Evolutionary conservation across 495 filamentous ascomycete species (phyloP).

Genomic region (Neurospora sp.): DNA sequence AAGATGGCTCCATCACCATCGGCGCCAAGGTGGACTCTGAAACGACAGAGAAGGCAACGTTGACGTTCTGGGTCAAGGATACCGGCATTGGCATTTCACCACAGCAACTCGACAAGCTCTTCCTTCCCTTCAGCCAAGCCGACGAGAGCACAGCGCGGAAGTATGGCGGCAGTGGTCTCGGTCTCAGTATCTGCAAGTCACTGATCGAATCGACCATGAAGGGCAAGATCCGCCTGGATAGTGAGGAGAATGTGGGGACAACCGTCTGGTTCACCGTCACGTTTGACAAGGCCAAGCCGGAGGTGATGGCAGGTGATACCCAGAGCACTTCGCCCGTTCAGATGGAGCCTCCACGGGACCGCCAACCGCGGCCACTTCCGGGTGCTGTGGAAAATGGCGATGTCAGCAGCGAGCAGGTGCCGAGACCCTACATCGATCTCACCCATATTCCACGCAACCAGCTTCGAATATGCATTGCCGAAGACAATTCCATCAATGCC

Average conservation of each 20-base stretch:
- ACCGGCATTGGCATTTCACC: conserved; percentile 84
- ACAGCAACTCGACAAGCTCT: conserved; percentile 72
- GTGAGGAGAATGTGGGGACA: conserved; percentile 62
- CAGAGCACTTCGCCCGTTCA: conserved; percentile 22
- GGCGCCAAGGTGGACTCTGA: conserved; percentile 60
- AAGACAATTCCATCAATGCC: conserved; percentile 87
- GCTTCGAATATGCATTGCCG: conserved; percentile 78
- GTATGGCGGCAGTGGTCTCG: conserved; percentile 84
- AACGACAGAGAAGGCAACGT: conserved; percentile 53
- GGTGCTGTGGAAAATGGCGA: not conserved
- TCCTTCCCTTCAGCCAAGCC: conserved; percentile 84
- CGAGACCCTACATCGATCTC: conserved; percentile 50
- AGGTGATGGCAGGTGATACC: conserved; percentile 41
- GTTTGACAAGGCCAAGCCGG: conserved; percentile 62
- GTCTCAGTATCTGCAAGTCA: conserved; percentile 88
- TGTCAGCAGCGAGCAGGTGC: not conserved
- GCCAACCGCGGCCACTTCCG: conserved; percentile 36
- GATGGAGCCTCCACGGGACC: conserved; percentile 44
- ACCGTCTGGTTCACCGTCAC: conserved; percentile 77
- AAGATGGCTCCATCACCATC: conserved; percentile 74
- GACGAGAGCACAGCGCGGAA: conserved; percentile 79
- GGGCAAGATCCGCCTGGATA: conserved; percentile 74
- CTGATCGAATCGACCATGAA: conserved; percentile 86
- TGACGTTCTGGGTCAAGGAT: conserved; percentile 81
- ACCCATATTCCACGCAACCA: conserved; percentile 62